Evolutionary conservation across 2,329 filamentous ascomycete genomes (phyloP).

Genomic region (Elsinoe australis): DNA sequence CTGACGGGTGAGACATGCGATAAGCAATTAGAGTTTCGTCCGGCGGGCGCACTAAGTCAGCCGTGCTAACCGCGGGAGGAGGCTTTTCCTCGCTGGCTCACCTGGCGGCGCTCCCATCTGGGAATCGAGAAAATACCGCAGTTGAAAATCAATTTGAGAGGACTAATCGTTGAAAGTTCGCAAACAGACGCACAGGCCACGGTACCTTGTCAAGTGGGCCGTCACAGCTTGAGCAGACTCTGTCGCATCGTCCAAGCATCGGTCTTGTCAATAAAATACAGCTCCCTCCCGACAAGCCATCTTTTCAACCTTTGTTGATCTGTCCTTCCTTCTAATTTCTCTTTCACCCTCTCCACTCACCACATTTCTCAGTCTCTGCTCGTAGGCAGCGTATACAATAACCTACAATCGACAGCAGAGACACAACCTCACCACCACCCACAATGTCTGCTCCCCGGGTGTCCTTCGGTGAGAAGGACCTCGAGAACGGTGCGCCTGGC

Average conservation of each 20-base stretch:
- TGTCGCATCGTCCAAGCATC: background rate
- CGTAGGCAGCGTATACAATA: slow-evolving; percentile 15
- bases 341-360: slow-evolving; percentile 5
- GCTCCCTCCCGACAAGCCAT: slow-evolving; percentile 9
- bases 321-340: slow-evolving; percentile 12
- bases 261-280: slow-evolving; percentile 10
- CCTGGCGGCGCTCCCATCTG: no score
- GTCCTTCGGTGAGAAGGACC: slow-evolving; percentile 35
- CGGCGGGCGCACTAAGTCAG: background rate
- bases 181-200: background rate
- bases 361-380: slow-evolving; percentile 10
- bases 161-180: background rate
- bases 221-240: slow-evolving; percentile 5
- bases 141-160: background rate
- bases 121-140: no score
- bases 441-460: slow-evolving; percentile 34
- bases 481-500: slow-evolving; percentile 30
- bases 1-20: no score
- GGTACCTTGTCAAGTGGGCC: slow-evolving; percentile 1
- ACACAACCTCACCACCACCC: slow-evolving; percentile 16
- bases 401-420: slow-evolving; percentile 14
- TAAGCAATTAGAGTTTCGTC: background rate
- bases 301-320: slow-evolving; percentile 14
- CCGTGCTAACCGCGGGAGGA: background rate
- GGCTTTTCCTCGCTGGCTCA: no score